Conservation (phyloP, 257 asterid species). For the Solanum infundibuliforme region DNA sequence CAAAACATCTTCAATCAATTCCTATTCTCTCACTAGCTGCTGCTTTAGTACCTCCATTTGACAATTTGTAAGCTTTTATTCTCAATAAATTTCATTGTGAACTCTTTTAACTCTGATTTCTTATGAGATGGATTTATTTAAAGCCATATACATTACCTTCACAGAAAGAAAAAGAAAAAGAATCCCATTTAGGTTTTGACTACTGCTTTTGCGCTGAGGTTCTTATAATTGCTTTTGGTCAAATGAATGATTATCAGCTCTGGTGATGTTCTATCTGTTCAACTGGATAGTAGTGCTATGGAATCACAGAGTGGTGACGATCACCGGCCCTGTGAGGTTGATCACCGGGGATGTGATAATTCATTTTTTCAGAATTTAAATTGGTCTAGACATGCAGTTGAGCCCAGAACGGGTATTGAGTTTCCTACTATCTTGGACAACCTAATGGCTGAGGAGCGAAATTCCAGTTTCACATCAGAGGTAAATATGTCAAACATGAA, state of each 20-base stretch:
- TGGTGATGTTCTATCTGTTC: slow-evolving; percentile 41
- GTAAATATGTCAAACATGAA: slow-evolving; percentile 20
- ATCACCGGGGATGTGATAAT: slow-evolving; percentile 39
- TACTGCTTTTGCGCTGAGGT: neutral
- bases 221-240: neutral
- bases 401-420: slow-evolving; percentile 84
- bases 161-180: neutral
- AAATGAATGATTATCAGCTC: slow-evolving; percentile 33
- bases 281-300: slow-evolving; percentile 30
- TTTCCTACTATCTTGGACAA: slow-evolving; percentile 73
- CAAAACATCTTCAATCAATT: slow-evolving; percentile 45
- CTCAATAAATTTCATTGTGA: neutral
- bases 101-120: neutral
- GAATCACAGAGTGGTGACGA: slow-evolving; percentile 41
- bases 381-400: slow-evolving; percentile 61
- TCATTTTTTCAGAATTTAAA: slow-evolving; percentile 36
- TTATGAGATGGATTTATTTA: neutral
- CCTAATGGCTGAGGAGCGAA: slow-evolving; percentile 32
- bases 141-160: neutral
- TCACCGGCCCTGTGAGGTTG: slow-evolving; percentile 58
- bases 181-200: neutral
- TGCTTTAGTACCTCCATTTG: slow-evolving; percentile 59
- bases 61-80: slow-evolving; percentile 54
- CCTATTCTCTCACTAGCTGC: slow-evolving; percentile 68
- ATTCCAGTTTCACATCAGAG: slow-evolving; percentile 60